These are phyloP conservation scores for Acer campestre DNA, from an alignment of 345 rosid species.

Conservation along the genomic window DNA sequence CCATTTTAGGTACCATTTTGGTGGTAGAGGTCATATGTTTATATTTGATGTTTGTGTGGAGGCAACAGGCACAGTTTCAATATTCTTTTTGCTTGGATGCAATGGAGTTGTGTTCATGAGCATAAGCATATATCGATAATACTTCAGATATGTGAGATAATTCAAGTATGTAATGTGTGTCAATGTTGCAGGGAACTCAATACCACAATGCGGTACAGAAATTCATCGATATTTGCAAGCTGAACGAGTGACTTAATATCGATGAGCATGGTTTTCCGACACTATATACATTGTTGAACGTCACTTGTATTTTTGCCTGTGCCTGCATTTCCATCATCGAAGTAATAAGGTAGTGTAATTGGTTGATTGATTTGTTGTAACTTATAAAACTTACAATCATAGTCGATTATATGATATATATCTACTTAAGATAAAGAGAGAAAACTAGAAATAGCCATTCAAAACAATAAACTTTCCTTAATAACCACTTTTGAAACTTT, in stretches of 20 bases:
- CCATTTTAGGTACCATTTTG: neutral
- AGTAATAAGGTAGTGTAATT: neutral
- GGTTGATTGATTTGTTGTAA: too few species aligned
- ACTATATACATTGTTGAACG: neutral
- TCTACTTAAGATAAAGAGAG: too few species aligned
- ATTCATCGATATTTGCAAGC: conserved; percentile 76
- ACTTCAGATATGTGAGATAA: too few species aligned
- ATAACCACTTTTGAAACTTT: too few species aligned
- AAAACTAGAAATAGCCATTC: too few species aligned
- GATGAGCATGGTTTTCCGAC: neutral
- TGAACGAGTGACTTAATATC: conserved; percentile 27
- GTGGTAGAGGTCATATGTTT: neutral
- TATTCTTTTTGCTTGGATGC: too few species aligned
- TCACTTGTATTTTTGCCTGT: neutral
- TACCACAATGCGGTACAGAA: conserved; percentile 91
- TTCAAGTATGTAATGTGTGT: neutral
- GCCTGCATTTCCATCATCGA: neutral
- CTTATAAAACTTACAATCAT: too few species aligned
- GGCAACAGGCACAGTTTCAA: too few species aligned
- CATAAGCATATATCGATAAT: too few species aligned
- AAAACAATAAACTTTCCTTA: too few species aligned
- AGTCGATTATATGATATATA: too few species aligned
- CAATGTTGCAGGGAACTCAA: conserved; percentile 73
- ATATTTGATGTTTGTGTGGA: too few species aligned
- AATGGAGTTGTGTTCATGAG: neutral